phyloP scores from a whole-genome alignment of 306 rosid species.

The Vigna trinervia region DNA sequence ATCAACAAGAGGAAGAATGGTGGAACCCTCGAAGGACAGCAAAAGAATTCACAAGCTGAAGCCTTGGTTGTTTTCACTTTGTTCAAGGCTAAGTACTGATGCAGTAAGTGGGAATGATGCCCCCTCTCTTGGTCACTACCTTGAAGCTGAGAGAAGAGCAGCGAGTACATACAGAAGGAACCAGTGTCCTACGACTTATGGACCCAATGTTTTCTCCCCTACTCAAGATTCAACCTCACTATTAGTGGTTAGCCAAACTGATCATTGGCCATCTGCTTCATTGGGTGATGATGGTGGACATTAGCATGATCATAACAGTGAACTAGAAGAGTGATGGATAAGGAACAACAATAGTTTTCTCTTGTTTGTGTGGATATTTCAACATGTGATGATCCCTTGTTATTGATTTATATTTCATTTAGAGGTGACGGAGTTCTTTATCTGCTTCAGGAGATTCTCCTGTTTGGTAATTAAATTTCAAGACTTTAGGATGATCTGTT shows the following conservation, averaged over 20 bases:
- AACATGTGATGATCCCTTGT: slow-evolving; percentile 10
- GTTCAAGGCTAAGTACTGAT: slow-evolving; percentile 68
- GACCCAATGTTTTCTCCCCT: slow-evolving; percentile 45
- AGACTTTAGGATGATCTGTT: slow-evolving; percentile 1
- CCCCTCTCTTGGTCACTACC: slow-evolving; percentile 75
- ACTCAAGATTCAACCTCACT: slow-evolving; percentile 40
- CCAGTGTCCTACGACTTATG: slow-evolving; percentile 38
- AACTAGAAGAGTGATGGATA: slow-evolving; percentile 43
- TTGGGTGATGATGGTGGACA: slow-evolving; percentile 27
- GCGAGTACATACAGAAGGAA: slow-evolving; percentile 47
- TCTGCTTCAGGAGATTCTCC: slow-evolving; percentile 32
- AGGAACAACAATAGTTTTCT: slow-evolving; percentile 40
- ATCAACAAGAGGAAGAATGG: slow-evolving; percentile 55
- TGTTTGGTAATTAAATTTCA: slow-evolving; percentile 28
- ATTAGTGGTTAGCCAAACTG: slow-evolving; percentile 46
- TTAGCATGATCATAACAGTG: slow-evolving; percentile 29
- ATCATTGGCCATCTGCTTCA: slow-evolving; percentile 42
- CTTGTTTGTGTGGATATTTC: slow-evolving; percentile 53
- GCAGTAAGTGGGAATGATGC: slow-evolving; percentile 53
- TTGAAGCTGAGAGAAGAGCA: slow-evolving; percentile 70
- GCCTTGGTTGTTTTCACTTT: slow-evolving; percentile 68
- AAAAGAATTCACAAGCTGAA: slow-evolving; percentile 57
- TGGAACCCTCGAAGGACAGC: slow-evolving; percentile 49
- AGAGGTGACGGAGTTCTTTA: slow-evolving; percentile 21
- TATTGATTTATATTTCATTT: slow-evolving; percentile 25